Evolutionary conservation across 2,329 filamentous ascomycete genomes (phyloP).

Genomic region (Fusarium subtropicale): DNA sequence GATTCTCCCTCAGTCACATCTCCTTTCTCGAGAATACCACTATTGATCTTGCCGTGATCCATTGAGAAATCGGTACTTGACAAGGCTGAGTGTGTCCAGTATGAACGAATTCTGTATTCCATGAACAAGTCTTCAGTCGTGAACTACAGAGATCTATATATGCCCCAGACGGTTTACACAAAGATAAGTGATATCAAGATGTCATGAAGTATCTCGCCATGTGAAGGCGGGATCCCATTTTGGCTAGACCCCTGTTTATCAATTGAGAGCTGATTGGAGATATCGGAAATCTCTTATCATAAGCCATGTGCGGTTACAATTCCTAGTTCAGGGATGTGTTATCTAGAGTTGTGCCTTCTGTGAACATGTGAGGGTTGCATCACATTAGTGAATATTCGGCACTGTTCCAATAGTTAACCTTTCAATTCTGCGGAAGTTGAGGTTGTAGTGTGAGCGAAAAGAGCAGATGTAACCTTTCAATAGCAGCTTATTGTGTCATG

Average conservation of each 20-base stretch:
- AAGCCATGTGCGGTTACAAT: background rate
- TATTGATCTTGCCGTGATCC: slow-evolving; percentile 19
- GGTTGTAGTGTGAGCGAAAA: background rate
- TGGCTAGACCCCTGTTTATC: slow-evolving; percentile 31
- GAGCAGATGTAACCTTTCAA: accelerated
- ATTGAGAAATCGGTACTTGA: background rate
- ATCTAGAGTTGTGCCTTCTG: slow-evolving; percentile 31
- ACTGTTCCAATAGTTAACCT: background rate
- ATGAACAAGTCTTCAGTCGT: accelerated
- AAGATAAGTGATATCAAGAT: slow-evolving; percentile 5
- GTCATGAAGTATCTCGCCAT: background rate
- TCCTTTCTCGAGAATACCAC: slow-evolving; percentile 18
- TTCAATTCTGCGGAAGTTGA: background rate
- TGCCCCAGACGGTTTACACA: background rate
- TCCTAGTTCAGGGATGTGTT: slow-evolving; percentile 22
- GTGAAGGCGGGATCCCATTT: slow-evolving; percentile 3
- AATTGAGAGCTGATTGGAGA: background rate
- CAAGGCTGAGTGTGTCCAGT: too few species aligned
- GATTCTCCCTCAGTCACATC: slow-evolving; percentile 21
- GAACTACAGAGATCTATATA: background rate
- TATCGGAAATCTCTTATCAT: slow-evolving; percentile 13
- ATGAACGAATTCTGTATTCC: background rate
- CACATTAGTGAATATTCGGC: background rate
- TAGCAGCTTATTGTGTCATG: background rate
- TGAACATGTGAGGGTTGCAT: slow-evolving; percentile 21